Evolutionary conservation across 176 grass and related monocot genomes (phyloP), one percentile per base, ranked within the genome.

Genomic region (Microstegium vimineum): DNA sequence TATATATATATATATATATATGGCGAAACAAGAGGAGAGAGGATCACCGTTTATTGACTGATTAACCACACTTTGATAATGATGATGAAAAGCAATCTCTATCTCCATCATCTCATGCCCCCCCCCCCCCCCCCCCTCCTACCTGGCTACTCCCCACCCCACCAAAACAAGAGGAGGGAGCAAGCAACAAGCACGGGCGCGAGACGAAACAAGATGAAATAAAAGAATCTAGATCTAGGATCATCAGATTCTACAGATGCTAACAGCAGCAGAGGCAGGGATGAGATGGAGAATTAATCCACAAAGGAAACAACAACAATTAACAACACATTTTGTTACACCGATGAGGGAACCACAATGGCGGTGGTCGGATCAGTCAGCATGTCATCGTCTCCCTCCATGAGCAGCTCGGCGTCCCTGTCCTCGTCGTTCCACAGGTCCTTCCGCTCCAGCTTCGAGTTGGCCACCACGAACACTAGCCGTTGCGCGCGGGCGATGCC

Each of bases 361-460:
- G 71, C 43, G 1, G 65, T 32, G 0, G 62, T 36, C 74, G n/a
- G 54, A 76, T 81, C 69, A 0, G 86, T 88, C 66, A 88, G 69
- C 86, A 88, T 49, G 47, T 85, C 81, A 35, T 90, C 92, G 20
- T 94, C 92, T 32, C 81, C 92, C 79, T 87, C 89, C 4, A 68
- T 69, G 42, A 91, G 89, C 71, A 92, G 35, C 65, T 94, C 92
- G 11, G 77, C 68, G 82, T 94, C 95, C 80, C 71, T 89, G 57
- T 94, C 90, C 2, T 90, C 90, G 61, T 94, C 92, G 66, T 76
- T 89, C 5, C 76, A 87, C 62, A 90, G 83, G 20, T 94, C 88
- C 81, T 33, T 92, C 84, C 88, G 89, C 60, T 90, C 88, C 32
- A 93, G 83, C 84, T 87, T 97, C 3, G 92, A 88, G 68, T 92